Percentiles rank a stretch among this genome's conserved stretches.
Conservation (phyloP, 1,284 basidiomycete species). For the Xerocomus amazonicus region DNA sequence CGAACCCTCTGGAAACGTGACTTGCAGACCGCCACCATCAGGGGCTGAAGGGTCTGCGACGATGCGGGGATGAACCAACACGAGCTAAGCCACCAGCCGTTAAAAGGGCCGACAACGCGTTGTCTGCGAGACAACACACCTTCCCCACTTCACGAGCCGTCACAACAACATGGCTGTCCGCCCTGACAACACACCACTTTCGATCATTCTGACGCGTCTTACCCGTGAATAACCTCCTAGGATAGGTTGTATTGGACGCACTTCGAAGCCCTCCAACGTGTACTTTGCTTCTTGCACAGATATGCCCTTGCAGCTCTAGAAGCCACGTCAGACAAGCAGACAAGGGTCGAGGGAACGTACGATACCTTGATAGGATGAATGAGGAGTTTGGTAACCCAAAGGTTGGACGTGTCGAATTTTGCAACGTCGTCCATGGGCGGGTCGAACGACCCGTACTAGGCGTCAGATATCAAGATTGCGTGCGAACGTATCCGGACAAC, state of each 20-base stretch:
- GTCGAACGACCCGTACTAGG: too few relatives aligned
- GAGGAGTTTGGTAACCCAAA: conserved; percentile 56
- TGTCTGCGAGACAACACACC: conserved; percentile 34
- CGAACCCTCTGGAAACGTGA: conserved; percentile 58
- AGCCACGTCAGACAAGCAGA: conserved; percentile 1
- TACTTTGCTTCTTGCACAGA: conserved; percentile 55
- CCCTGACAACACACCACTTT: conserved; percentile 64
- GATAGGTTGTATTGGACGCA: conserved; percentile 28
- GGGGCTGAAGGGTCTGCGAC: conserved; percentile 42
- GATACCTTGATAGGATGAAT: conserved; percentile 67
- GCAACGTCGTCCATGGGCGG: conserved; percentile 8
- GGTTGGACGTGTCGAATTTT: conserved; percentile 33
- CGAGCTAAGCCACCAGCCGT: conserved; percentile 45
- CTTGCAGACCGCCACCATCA: conserved; percentile 45
- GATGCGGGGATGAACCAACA: conserved; percentile 59
- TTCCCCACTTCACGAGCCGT: conserved; percentile 63
- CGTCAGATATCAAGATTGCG: too few relatives aligned
- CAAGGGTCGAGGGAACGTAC: background rate
- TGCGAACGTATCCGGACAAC: too few relatives aligned
- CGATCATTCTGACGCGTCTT: conserved; percentile 55
- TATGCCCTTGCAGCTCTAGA: conserved; percentile 60
- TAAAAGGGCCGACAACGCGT: background rate
- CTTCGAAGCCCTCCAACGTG: conserved; percentile 63
- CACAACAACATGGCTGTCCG: conserved; percentile 47
- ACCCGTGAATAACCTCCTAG: background rate